These are phyloP conservation scores for Exutisphaerella laricina DNA, from an alignment of 2,329 filamentous ascomycete genomes.

Conservation along the genomic window DNA sequence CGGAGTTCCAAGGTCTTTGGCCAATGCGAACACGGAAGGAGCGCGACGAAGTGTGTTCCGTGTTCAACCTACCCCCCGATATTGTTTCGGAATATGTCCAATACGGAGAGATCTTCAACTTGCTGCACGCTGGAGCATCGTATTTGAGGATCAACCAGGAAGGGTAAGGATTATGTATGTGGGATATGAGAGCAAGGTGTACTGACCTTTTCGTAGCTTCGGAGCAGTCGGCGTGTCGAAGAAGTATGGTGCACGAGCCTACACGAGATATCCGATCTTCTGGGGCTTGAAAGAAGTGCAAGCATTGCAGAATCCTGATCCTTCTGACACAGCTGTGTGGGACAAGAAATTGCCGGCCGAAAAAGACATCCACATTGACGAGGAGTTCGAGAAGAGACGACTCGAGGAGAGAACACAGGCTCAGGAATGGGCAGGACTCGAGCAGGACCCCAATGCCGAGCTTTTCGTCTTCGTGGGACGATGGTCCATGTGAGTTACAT, in stretches of 20 bases:
- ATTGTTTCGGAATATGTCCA: conserved; percentile 57
- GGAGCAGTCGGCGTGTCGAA: conserved; percentile 62
- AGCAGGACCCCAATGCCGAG: conserved; percentile 55
- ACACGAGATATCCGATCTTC: conserved; percentile 61
- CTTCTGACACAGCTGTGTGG: conserved; percentile 56
- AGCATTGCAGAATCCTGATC: conserved; percentile 59
- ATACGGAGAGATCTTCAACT: conserved; percentile 62
- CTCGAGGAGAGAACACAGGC: conserved; percentile 52
- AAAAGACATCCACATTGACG: conserved; percentile 47
- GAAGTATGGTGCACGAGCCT: conserved; percentile 60
- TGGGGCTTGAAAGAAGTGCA: conserved; percentile 59
- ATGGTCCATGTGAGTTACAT: conserved; percentile 49
- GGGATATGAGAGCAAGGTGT: too few species aligned
- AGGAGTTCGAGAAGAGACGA: conserved; percentile 48
- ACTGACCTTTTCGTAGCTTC: conserved; percentile 34
- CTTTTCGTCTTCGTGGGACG: conserved; percentile 62
- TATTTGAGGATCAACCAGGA: conserved; percentile 60
- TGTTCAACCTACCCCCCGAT: conserved; percentile 55
- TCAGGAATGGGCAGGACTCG: conserved; percentile 61
- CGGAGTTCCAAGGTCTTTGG: conserved; percentile 63
- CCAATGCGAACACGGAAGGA: conserved; percentile 57
- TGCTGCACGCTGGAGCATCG: conserved; percentile 58
- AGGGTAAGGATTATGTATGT: conserved; percentile 33
- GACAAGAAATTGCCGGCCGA: conserved; percentile 46
- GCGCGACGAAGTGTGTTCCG: conserved; percentile 55